Evolutionary conservation across 2,329 filamentous ascomycete genomes (phyloP), one percentile per base, ranked within the genome.

Genomic region (Talaromyces sp.): DNA sequence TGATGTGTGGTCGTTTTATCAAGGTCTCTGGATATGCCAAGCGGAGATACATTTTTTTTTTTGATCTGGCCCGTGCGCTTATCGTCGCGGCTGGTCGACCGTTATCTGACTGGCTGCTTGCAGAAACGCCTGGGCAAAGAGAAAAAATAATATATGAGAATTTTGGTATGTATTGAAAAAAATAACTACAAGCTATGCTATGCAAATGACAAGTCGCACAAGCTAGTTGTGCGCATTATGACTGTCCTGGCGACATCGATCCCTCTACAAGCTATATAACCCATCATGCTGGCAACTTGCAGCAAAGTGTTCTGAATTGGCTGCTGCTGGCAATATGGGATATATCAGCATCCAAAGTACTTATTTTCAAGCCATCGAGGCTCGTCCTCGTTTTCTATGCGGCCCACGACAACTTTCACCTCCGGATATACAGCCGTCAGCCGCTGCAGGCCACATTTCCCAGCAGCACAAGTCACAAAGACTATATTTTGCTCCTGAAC

Each of bases 391-490:
- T 88, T 85, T 29, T 93, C 86, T 69, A 96, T 83, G 63, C 88
- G 88, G 66, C 90, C 91, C 29, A 96, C 88, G 19, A 98, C 91
- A 19, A 96, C 89, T 57, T 88, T 89, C 55, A 98, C 88, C 4
- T 88, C 87, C 0, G 95, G 92, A 69, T 95, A 99, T 3, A 96
- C 95, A 60, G 88, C 91, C 63, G 91, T 89, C 68, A 99, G 78
- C 64, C 95, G 83, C 70, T 95, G 91, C 63, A 98, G 74, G 0
- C 93, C 95, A 67, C 90, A 86, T 65, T 87, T 87, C 9, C 93
- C 93, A 3, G 93, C 93, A 65, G 91, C 89, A 72, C 96, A 97
- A 3, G 93, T 96, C 43, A 96, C 93, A 72, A 98, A 88, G 35
- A 97, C 90, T 65, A 99, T 96, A 65, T 83, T 88, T 52, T 91